phyloP scores from a whole-genome alignment of 1,139 yeast species.

The Geotrichum cucujoidarum region DNA sequence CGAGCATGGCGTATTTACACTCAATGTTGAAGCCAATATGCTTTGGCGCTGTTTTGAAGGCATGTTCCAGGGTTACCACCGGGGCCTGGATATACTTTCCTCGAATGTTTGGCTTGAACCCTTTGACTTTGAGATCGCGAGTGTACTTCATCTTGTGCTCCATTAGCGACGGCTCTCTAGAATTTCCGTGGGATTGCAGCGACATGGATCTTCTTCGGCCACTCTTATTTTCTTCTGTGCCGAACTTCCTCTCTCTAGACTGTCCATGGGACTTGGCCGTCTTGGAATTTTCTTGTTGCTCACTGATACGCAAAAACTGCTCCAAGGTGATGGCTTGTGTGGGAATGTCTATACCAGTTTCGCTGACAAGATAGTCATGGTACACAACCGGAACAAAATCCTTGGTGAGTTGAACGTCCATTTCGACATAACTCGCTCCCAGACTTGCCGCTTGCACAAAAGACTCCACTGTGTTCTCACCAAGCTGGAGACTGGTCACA shows the following conservation, averaged over 20 bases:
- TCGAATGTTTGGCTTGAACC: constrained; percentile 86
- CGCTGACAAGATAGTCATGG: constrained; percentile 93
- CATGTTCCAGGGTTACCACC: constrained; percentile 81
- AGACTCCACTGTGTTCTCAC: constrained; percentile 93
- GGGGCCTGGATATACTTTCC: constrained; percentile 89
- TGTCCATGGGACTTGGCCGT: not conserved
- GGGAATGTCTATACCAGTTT: constrained; percentile 93
- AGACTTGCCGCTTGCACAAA: constrained; percentile 94
- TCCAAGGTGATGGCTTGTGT: constrained; percentile 90
- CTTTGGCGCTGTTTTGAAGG: constrained; percentile 73
- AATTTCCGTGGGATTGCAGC: constrained; percentile 23
- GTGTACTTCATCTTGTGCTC: constrained; percentile 77
- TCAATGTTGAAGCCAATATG: constrained; percentile 92
- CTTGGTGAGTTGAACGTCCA: constrained; percentile 94
- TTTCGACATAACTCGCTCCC: constrained; percentile 74
- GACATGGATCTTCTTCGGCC: constrained; percentile 28
- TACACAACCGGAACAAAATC: constrained; percentile 89
- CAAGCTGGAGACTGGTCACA: constrained; percentile 78
- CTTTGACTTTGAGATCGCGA: constrained; percentile 77
- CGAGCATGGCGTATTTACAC: constrained; percentile 92
- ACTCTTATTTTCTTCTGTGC: not conserved
- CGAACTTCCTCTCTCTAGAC: constrained; percentile 7
- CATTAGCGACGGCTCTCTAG: constrained; percentile 34
- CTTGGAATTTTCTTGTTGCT: constrained; percentile 19
- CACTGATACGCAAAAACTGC: constrained; percentile 59